A percentile compares a stretch with the other conserved stretches of the same genome.
phyloP scores from a whole-genome alignment of 352 stramenopile species.

The Pythium phragmiticola region DNA sequence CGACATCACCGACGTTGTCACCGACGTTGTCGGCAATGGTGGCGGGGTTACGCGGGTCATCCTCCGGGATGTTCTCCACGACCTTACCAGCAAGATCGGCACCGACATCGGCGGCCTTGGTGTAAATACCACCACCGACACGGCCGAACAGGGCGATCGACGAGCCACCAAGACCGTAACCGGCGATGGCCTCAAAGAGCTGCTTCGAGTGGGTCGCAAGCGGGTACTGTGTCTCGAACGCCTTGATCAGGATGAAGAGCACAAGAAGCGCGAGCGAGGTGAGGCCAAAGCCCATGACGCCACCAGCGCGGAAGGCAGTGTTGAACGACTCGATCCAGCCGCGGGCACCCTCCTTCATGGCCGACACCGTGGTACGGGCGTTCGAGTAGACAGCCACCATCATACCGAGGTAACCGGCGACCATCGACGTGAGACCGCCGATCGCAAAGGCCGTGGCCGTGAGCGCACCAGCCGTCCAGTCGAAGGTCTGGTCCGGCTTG shows the following conservation, averaged over 20 bases:
- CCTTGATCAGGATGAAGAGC: slow-evolving; percentile 95
- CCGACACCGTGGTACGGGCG: slow-evolving; percentile 96
- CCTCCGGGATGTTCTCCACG: slow-evolving; percentile 98
- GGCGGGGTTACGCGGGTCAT: slow-evolving; percentile 99
- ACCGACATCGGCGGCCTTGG: slow-evolving; percentile 98
- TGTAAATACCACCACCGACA: slow-evolving; percentile 99
- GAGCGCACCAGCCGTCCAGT: slow-evolving; percentile 91
- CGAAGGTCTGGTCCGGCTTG: slow-evolving; percentile 77
- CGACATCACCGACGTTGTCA: slow-evolving; percentile 99
- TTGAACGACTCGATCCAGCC: slow-evolving; percentile 98
- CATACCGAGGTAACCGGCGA: slow-evolving; percentile 98
- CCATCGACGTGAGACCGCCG: slow-evolving; percentile 97
- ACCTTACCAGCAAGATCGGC: slow-evolving; percentile 99
- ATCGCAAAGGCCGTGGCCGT: slow-evolving; percentile 97
- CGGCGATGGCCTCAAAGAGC: slow-evolving; percentile 96
- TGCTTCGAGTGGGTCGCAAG: slow-evolving; percentile 80
- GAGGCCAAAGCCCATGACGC: slow-evolving; percentile 99
- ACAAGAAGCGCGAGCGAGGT: slow-evolving; percentile 96
- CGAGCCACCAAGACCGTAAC: slow-evolving; percentile 97
- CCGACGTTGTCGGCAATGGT: slow-evolving; percentile 99
- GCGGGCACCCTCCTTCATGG: slow-evolving; percentile 91
- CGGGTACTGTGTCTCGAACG: slow-evolving; percentile 92
- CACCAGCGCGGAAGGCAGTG: slow-evolving; percentile 96
- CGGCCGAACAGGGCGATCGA: slow-evolving; percentile 99
- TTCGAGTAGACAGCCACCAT: slow-evolving; percentile 99